Evolutionary conservation across 805 yeast species (phyloP).

Genomic region (Tetrapisispora fleetii): DNA sequence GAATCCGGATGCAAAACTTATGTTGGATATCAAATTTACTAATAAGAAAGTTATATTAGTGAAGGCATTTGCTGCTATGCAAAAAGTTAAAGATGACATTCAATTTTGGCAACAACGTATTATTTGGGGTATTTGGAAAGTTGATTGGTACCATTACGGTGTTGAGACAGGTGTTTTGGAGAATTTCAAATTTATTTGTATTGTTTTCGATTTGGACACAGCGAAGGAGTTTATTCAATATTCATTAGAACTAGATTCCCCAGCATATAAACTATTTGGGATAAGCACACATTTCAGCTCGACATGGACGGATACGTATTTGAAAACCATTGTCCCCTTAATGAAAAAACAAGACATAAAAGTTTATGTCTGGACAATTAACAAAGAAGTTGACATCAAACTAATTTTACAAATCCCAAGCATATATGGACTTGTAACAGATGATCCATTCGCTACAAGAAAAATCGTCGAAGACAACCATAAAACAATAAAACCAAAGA

Average conservation of each 20-base stretch:
- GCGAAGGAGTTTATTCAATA: slow-evolving; percentile 30
- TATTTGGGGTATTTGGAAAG: slow-evolving; percentile 45
- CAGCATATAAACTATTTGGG: slow-evolving; percentile 45
- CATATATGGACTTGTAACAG: slow-evolving; percentile 26
- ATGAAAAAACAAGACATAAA: slow-evolving; percentile 28
- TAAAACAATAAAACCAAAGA: neutral
- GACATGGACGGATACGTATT: slow-evolving; percentile 36
- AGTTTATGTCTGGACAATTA: slow-evolving; percentile 46
- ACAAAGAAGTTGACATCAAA: slow-evolving; percentile 27
- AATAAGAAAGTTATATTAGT: slow-evolving; percentile 36
- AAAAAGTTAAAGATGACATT: slow-evolving; percentile 31
- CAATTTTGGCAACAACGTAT: slow-evolving; percentile 37
- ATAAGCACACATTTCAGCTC: slow-evolving; percentile 40
- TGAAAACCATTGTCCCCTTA: slow-evolving; percentile 19
- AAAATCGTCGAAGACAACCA: slow-evolving; percentile 4
- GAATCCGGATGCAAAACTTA: slow-evolving; percentile 30
- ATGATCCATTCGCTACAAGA: slow-evolving; percentile 20
- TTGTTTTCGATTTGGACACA: slow-evolving; percentile 27
- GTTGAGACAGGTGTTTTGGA: slow-evolving; percentile 31
- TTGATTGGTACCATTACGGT: slow-evolving; percentile 37
- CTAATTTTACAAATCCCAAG: slow-evolving; percentile 20
- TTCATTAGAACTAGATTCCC: slow-evolving; percentile 29
- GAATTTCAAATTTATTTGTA: slow-evolving; percentile 30
- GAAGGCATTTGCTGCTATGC: slow-evolving; percentile 31
- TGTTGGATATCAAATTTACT: slow-evolving; percentile 44